phyloP scores from a whole-genome alignment of 2,329 filamentous ascomycete genomes.

The Neurospora sp. region DNA sequence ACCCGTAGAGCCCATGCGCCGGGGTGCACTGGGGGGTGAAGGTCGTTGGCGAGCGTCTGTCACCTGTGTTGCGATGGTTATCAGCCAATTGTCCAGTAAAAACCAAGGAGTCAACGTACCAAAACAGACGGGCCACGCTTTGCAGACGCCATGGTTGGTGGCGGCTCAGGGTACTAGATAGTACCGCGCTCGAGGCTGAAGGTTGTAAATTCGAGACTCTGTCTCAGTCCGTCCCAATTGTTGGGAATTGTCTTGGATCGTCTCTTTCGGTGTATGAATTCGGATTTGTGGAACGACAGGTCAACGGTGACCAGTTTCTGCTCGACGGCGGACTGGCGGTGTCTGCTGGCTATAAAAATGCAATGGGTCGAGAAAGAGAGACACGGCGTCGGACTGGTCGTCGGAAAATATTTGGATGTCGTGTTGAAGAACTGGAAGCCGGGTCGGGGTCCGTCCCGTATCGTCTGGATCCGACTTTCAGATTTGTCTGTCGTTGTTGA shows the following conservation, averaged over 20 bases:
- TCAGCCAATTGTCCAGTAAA: conserved; percentile 5
- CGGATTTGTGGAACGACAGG: background rate
- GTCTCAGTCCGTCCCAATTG: background rate
- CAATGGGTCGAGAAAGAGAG: background rate
- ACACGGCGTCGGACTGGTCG: background rate
- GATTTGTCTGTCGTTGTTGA: background rate
- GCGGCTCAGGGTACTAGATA: background rate
- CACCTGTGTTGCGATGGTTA: conserved; percentile 31
- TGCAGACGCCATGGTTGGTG: conserved; percentile 28
- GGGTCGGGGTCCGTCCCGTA: background rate
- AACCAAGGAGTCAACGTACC: conserved; percentile 28
- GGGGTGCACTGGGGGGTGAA: conserved; percentile 20
- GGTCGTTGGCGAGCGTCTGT: conserved; percentile 46
- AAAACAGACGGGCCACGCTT: conserved; percentile 54
- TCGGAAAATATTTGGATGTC: background rate
- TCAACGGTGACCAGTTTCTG: background rate
- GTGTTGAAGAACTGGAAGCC: background rate
- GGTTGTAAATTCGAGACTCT: background rate
- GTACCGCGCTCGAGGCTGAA: background rate
- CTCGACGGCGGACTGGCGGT: background rate
- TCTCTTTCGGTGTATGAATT: background rate
- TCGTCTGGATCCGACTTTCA: background rate
- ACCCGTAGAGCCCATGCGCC: conserved; percentile 15
- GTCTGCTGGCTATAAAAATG: background rate
- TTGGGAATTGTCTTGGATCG: background rate